Base-by-base conservation (phyloP, 73 alveolate species). In the Paramecium tetraurelia region DNA sequence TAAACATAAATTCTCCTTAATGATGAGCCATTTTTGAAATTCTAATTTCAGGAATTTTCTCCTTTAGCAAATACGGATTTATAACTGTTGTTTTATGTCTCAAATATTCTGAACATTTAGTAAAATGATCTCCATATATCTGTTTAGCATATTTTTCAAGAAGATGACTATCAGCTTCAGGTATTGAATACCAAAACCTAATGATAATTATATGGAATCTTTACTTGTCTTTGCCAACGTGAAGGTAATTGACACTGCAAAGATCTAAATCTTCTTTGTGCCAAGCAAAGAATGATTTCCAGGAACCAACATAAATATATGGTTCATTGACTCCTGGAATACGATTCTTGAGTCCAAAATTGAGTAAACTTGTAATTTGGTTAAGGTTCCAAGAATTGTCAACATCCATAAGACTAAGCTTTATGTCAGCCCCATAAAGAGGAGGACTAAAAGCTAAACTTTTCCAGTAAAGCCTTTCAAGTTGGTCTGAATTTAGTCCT, bases 211-310 rank as follows among this genome's bases (percentile, higher is more conserved):
- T 0, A 31, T 3, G 0, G 0, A 53, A 0, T n/a, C 31, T 53
- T 35, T 86, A 89, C 95, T 96, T 96, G 7, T 98, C 96, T 84
- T 92, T 93, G 3, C 99, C 99, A 4, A 41, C 48, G 69, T 96
- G 99, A 6, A 95, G 95, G 76, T 85, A 96, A 88, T 96, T 96
- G 20, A 94, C 92, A 12, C 98, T 94, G 46, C 93, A 93, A 20
- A 96, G 93, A 80, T 95, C 98, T 89, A 96, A 38, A 92, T 96
- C 99, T 95, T 96, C 99, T 59, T 96, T 95, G 86, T 96, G 99
- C 99, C 99, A 96, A 36, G 98, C 97, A 83, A 96, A 96, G 95
- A 95, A 92, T 9, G 98, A 92, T 69, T 95, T 95, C 99, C 99
- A 95, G 24, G 96, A 86, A 2, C 99, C 99, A 53, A 94, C 94